Percentiles rank a stretch among this genome's conserved stretches.
These are phyloP conservation scores for Isochrysis galbana DNA, from an alignment of 78 protist species.

Conservation along the genomic window DNA sequence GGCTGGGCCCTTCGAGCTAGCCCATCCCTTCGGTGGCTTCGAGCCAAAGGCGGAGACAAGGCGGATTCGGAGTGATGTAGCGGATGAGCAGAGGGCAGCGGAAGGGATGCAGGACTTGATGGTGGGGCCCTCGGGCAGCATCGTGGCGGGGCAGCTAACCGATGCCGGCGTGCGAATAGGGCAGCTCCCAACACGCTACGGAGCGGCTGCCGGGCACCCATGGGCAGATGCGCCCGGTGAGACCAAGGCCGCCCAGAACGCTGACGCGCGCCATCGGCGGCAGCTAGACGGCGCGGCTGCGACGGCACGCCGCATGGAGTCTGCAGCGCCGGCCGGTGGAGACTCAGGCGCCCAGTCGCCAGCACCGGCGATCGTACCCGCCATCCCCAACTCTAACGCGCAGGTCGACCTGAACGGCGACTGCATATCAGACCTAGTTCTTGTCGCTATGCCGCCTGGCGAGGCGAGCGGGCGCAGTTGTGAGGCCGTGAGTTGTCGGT, in stretches of 20 bases:
- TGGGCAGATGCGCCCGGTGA: too few species aligned
- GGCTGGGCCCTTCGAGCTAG: not conserved
- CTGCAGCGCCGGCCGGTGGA: not conserved
- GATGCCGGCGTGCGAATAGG: too few species aligned
- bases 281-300: not conserved
- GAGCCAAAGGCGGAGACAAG: not conserved
- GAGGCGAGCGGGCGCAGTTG: not conserved
- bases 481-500: not conserved
- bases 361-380: not conserved
- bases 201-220: too few species aligned
- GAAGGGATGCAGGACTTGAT: too few species aligned
- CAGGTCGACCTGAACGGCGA: not conserved
- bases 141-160: too few species aligned
- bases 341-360: not conserved
- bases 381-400: not conserved
- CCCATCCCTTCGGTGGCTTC: not conserved
- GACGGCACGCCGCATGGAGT: not conserved
- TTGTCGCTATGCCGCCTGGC: not conserved
- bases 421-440: not conserved
- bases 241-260: too few species aligned
- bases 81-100: not conserved
- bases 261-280: not conserved
- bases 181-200: too few species aligned
- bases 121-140: too few species aligned
- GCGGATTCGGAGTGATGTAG: too few species aligned